Evolutionary conservation across 805 yeast genomes (phyloP).

Genomic region (Saccharomycopsis microspora): DNA sequence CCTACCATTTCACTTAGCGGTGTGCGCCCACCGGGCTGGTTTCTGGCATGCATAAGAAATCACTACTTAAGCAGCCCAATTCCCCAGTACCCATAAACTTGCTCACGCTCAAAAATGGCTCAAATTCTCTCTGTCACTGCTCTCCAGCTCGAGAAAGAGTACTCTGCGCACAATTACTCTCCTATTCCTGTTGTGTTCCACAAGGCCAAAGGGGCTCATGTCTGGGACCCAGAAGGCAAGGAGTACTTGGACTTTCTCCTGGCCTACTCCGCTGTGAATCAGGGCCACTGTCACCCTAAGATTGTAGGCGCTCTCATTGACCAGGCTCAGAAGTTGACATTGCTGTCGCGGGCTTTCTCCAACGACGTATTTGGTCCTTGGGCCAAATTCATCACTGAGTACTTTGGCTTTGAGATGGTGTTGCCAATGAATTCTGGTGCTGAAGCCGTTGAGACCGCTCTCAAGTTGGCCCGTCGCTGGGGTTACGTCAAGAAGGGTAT

Average conservation of each 20-base stretch:
- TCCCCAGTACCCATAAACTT: background rate
- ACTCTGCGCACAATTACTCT: conserved; percentile 95
- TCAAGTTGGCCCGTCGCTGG: conserved; percentile 95
- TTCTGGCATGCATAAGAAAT: background rate
- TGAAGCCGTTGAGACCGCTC: conserved; percentile 93
- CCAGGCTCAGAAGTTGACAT: conserved; percentile 75
- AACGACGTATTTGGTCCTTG: conserved; percentile 78
- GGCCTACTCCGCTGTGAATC: conserved; percentile 95
- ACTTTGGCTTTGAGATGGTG: conserved; percentile 82
- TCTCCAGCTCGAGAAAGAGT: conserved; percentile 55
- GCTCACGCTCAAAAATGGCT: background rate
- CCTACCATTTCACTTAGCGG: conserved; percentile 14
- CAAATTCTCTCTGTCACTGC: conserved; percentile 53
- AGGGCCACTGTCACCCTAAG: conserved; percentile 96
- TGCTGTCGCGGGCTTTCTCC: conserved; percentile 88
- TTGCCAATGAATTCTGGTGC: conserved; percentile 99
- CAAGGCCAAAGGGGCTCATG: conserved; percentile 81
- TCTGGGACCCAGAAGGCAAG: conserved; percentile 97
- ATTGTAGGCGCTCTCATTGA: conserved; percentile 75
- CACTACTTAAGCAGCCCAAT: background rate
- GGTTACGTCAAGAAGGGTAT: conserved; percentile 85
- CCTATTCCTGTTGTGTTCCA: conserved; percentile 92
- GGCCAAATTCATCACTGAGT: conserved; percentile 83
- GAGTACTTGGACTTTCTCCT: conserved; percentile 87
- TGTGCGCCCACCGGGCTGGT: background rate